Evolutionary conservation across 306 rosid species (phyloP).

Genomic region (Inga oerstediana): DNA sequence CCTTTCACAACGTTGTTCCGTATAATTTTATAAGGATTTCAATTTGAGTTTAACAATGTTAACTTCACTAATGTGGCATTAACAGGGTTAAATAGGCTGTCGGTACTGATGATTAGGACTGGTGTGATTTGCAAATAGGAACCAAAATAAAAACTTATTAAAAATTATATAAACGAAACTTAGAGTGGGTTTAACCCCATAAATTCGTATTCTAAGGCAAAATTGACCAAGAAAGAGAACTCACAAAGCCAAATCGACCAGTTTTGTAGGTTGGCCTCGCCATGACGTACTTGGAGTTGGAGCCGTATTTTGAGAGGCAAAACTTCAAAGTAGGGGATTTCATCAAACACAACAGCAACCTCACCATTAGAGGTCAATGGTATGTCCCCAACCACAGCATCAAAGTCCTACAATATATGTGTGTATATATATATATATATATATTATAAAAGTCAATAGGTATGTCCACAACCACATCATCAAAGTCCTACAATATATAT

Average conservation of each 20-base stretch:
- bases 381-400: no score
- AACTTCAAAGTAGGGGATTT: conserved; percentile 42
- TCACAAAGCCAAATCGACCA: conserved; percentile 55
- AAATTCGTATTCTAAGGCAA: no score
- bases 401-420: neutral
- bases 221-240: neutral
- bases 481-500: conserved; percentile 14
- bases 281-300: conserved; percentile 36
- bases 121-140: no score
- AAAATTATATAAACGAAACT: no score
- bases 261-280: conserved; percentile 55
- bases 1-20: no score
- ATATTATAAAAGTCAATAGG: conserved; percentile 2
- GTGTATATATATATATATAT: neutral
- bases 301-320: conserved; percentile 39
- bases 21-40: no score
- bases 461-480: conserved; percentile 52
- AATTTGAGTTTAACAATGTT: no score
- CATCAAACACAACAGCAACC: conserved; percentile 52
- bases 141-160: no score
- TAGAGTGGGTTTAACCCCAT: no score
- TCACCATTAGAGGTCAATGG: conserved; percentile 35
- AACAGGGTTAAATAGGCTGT: no score
- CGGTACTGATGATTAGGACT: no score
- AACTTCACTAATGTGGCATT: no score